Conservation (phyloP, 2,329 filamentous ascomycete species). For the Xylariaceae sp. region DNA sequence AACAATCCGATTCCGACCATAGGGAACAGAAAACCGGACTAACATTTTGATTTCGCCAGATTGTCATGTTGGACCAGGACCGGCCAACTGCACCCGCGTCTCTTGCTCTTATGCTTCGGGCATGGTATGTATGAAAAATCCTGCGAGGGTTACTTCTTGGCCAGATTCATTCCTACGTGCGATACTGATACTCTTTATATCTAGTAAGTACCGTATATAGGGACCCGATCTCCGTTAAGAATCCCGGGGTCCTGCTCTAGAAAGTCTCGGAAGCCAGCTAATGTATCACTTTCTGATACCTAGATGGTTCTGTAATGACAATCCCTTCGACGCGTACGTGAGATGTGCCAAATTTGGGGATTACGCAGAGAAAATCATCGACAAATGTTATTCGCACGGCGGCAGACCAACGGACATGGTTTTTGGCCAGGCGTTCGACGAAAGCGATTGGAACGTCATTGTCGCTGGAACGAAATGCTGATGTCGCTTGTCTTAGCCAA, state of each 20-base stretch:
- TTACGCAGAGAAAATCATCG: conserved; percentile 11
- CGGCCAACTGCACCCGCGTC: conserved; percentile 14
- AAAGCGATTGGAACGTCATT: conserved; percentile 13
- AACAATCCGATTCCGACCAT: no score
- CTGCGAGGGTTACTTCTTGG: no score
- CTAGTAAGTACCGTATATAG: no score
- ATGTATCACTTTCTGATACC: no score
- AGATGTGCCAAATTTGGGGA: conserved; percentile 14
- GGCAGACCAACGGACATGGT: conserved; percentile 14
- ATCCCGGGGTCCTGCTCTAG: no score
- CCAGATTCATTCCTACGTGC: no score
- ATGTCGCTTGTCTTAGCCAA: background rate
- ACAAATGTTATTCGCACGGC: conserved; percentile 13
- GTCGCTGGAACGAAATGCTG: conserved; percentile 12
- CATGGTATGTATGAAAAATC: background rate
- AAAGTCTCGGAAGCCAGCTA: no score
- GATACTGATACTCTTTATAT: no score
- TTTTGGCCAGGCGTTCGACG: conserved; percentile 13
- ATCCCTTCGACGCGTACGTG: conserved; percentile 8
- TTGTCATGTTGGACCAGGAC: conserved; percentile 15
- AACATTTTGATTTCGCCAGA: no score
- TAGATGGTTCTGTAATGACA: conserved; percentile 18
- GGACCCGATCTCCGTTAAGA: no score
- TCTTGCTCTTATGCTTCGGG: conserved; percentile 16
- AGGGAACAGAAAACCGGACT: no score